Base-by-base conservation (phyloP, 2,329 filamentous ascomycete genomes). In the Curvularia sp. region DNA sequence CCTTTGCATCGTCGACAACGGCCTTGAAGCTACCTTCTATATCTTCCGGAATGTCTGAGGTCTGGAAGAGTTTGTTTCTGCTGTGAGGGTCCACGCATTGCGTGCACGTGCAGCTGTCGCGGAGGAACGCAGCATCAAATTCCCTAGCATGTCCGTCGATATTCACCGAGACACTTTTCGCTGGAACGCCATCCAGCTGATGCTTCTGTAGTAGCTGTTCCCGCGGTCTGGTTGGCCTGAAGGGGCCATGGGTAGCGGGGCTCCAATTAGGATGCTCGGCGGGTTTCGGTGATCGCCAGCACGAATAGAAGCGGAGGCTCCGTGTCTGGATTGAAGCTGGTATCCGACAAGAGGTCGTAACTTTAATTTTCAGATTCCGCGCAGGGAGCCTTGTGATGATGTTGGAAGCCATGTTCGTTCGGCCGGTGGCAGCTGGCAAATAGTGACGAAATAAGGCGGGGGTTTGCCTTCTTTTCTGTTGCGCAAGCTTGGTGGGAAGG, bases 1-100 rank as follows among this genome's bases (percentile, higher is more conserved):
- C 81, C 18, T 81, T 76, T 0, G 77, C 66, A 15, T 74, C 70
- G 19, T 79, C 66, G 0, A 65, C 57, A 2, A 76, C 65, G 51
- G 67, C 76, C 68, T 30, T 75, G 60, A 32, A 81, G 59, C 23
- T 75, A 58, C 34, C 74, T 49, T 76, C 68, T 43, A 79, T 53
- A 30, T 80, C 60, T 8, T 65, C 28, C 0, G 87, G 85, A 41
- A 92, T 87, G 50, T 92, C 87, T 19, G 81, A 80, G 1, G 87
- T 88, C 53, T 84, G 83, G 74, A 91, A 91, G 36, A 80, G 79
- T 76, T 89, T 89, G 71, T 89, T 87, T 41, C 80, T 82, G 15
- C 85, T 87, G 41, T 84, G 82, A 3, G 82, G 78, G 69, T 89
- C 83, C 30, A 87, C 79, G 68, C 87, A 89, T 43, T 61, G 68